Evolutionary conservation across 129 eudicot species (phyloP), one percentile per base, ranked within the genome.

Genomic region (Centella asiatica): DNA sequence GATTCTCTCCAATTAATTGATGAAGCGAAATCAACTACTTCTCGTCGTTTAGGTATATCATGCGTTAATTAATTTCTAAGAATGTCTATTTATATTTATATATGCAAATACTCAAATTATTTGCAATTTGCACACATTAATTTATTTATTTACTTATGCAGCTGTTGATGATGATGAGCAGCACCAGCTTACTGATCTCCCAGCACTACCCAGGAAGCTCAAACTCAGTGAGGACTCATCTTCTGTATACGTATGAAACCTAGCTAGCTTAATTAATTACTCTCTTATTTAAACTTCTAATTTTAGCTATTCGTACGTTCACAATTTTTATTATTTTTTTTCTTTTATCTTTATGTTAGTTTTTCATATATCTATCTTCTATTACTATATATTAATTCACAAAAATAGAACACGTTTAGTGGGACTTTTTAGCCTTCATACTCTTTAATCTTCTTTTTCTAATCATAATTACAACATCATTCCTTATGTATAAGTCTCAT

Each of bases 151-250:
- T 59, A 48, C 11, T 26, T 64, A 27, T 50, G 80, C 73, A 76
- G 85, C 52, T 72, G 14, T 18, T 51, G 56, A 40, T 69, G 32
- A 51, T 24, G 56, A 31, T 72, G 42, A 63, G 13, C 69, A 63
- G 13, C 69, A 54, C n/a, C 65, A 63, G 56, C 27, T 70, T 64
- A 33, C 58, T 65, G 4, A 47, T 48, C 62, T 56, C 34, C 47
- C 55, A 67, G 57, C 45, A 46, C 62, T 77, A 20, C 75, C 87
- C 59, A 81, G 87, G 74, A 85, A 85, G 69, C 71, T 85, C 76
- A 69, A 65, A 60, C 70, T 75, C 54, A 55, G 55, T 37, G 56
- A 78, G 26, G 56, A 75, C 34, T 66, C 36, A 37, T 67, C 67
- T 70, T 72, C 44, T 72, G 31, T 51, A 50, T 25, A 48, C 12